Evolutionary conservation across 768 basidiomycete genomes (phyloP).

Genomic region (Russula brevipes): DNA sequence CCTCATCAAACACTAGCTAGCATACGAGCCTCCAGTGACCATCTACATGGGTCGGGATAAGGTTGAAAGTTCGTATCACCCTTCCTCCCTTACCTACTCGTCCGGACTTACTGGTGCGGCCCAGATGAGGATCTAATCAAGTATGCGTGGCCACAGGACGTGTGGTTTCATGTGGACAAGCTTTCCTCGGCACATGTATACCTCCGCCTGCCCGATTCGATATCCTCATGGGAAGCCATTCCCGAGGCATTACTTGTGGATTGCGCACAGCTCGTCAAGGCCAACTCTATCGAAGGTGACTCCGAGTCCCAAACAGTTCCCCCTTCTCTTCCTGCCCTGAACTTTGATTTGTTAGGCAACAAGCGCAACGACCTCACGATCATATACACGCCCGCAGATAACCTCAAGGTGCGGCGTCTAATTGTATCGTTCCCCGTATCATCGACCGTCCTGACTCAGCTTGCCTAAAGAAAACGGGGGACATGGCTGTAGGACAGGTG

Average conservation of each 20-base stretch:
- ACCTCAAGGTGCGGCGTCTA: conserved; percentile 65
- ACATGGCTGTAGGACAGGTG: conserved; percentile 96
- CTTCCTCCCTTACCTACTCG: not conserved
- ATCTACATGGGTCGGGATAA: conserved; percentile 98
- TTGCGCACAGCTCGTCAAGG: conserved; percentile 94
- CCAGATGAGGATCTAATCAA: conserved; percentile 93
- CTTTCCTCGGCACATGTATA: conserved; percentile 97
- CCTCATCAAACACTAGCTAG: conserved; percentile 33
- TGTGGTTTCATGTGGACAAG: conserved; percentile 98
- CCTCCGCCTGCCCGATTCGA: conserved; percentile 76
- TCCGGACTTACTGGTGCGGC: not conserved
- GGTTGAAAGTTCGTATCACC: conserved; percentile 70
- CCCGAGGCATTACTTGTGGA: conserved; percentile 74
- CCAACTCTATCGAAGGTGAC: conserved; percentile 94
- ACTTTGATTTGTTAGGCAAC: conserved; percentile 55
- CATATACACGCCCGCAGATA: conserved; percentile 90
- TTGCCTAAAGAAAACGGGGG: conserved; percentile 78
- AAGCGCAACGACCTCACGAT: conserved; percentile 91
- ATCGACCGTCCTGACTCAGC: not conserved
- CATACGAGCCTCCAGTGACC: conserved; percentile 54
- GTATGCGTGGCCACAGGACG: conserved; percentile 83
- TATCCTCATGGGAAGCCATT: conserved; percentile 81
- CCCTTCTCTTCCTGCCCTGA: too few relatives aligned
- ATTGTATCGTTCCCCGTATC: not conserved
- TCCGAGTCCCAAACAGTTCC: conserved; percentile 11